A percentile compares a stretch with the other conserved stretches of the same genome.
Conservation (phyloP, 495 filamentous ascomycete genomes). For the Aspergillus leporis region DNA sequence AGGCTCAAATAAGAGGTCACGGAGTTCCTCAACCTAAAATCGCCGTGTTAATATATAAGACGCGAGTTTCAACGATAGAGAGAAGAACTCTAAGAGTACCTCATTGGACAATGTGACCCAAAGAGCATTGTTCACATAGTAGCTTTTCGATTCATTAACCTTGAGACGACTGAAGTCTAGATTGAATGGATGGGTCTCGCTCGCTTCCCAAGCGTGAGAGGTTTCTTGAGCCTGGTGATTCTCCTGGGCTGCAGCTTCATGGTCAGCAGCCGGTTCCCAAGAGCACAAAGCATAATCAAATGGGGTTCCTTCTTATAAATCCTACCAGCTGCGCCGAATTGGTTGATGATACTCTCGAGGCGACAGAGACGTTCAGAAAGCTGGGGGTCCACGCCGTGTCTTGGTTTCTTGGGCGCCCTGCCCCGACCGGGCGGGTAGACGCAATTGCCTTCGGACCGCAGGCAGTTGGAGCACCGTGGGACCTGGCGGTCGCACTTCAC, state of each 20-base stretch:
- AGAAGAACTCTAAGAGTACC: slow-evolving; percentile 39
- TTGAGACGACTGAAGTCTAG: slow-evolving; percentile 64
- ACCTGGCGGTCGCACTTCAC: slow-evolving; percentile 8
- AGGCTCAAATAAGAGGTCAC: slow-evolving; percentile 56
- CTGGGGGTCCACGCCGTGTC: slow-evolving; percentile 1
- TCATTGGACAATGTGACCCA: slow-evolving; percentile 77
- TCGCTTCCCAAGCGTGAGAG: too few relatives aligned
- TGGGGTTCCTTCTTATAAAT: background rate
- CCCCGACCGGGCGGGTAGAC: slow-evolving; percentile 7
- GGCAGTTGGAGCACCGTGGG: slow-evolving; percentile 2
- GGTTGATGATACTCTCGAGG: slow-evolving; percentile 2
- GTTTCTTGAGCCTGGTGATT: too few relatives aligned
- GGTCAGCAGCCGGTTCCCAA: too few relatives aligned
- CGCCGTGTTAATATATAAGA: background rate
- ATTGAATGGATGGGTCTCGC: background rate
- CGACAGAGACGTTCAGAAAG: slow-evolving; percentile 1
- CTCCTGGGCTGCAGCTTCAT: too few relatives aligned
- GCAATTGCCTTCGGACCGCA: background rate
- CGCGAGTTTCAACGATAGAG: background rate
- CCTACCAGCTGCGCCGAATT: slow-evolving; percentile 1
- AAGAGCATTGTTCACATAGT: slow-evolving; percentile 76
- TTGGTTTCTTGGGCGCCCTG: slow-evolving; percentile 2
- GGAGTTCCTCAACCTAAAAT: slow-evolving; percentile 53
- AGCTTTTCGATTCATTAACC: slow-evolving; percentile 66
- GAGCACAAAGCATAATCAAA: too few relatives aligned